Evolutionary conservation across 345 rosid genomes (phyloP).

Genomic region (Pistacia atlantica): DNA sequence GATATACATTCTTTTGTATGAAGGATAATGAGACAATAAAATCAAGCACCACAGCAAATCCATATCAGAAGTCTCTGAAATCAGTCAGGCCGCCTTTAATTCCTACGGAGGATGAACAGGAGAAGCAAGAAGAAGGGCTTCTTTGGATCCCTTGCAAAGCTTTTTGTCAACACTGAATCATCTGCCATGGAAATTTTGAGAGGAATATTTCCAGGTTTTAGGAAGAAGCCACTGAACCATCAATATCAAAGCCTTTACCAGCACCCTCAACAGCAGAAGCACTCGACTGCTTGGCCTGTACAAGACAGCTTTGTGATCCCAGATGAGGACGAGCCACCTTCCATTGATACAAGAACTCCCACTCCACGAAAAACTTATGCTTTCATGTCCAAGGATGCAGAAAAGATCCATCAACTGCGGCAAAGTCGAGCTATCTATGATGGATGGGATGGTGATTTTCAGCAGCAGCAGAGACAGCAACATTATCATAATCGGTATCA

Average conservation of each 20-base stretch:
- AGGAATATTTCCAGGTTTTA: slow-evolving; percentile 65
- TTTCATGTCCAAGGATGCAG: slow-evolving; percentile 93
- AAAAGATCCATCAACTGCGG: slow-evolving; percentile 85
- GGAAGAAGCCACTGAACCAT: slow-evolving; percentile 44
- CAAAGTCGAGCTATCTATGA: slow-evolving; percentile 77
- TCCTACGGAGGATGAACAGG: slow-evolving; percentile 64
- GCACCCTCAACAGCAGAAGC: slow-evolving; percentile 36
- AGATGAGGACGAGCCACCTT: slow-evolving; percentile 90
- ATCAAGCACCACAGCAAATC: slow-evolving; percentile 27
- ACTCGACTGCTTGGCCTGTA: slow-evolving; percentile 58
- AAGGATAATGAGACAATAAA: slow-evolving; percentile 52
- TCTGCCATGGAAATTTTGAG: slow-evolving; percentile 63
- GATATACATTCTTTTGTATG: slow-evolving; percentile 8
- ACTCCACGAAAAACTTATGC: slow-evolving; percentile 89
- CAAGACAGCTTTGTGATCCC: slow-evolving; percentile 70
- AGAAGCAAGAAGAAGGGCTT: slow-evolving; percentile 81
- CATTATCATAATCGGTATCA: slow-evolving; percentile 72
- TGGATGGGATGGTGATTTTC: slow-evolving; percentile 64
- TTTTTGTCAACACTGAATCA: slow-evolving; percentile 53
- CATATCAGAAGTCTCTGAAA: slow-evolving; percentile 57
- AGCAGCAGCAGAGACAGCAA: slow-evolving; percentile 56
- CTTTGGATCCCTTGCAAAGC: slow-evolving; percentile 61
- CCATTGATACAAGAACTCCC: slow-evolving; percentile 77
- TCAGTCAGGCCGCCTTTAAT: slow-evolving; percentile 74
- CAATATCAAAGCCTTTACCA: slow-evolving; percentile 34